A percentile compares a stretch with the other conserved stretches of the same genome.
phyloP scores from a whole-genome alignment of 208 protist genomes.

The Blechomonas ayalai region DNA sequence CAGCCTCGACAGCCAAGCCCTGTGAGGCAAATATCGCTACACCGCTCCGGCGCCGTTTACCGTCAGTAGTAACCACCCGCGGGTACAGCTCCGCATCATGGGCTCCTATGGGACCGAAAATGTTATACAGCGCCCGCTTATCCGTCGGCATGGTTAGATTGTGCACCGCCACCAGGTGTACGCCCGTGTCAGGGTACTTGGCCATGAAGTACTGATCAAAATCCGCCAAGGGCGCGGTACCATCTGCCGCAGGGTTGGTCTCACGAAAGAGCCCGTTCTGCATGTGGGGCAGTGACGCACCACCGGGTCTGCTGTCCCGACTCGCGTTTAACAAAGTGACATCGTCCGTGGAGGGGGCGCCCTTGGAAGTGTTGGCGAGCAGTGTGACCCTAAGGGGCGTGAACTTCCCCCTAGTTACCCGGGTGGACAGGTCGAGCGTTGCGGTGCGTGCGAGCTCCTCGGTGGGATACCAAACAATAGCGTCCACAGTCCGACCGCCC shows the following conservation, averaged over 20 bases:
- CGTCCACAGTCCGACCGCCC: too few relatives aligned
- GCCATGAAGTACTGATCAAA: conserved; percentile 50
- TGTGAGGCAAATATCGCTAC: conserved; percentile 56
- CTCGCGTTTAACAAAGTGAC: conserved; percentile 17
- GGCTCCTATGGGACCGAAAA: conserved; percentile 75
- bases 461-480: conserved; percentile 23
- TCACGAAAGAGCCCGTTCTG: too few relatives aligned
- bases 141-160: conserved; percentile 44
- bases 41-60: conserved; percentile 41
- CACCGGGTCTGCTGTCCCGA: too few relatives aligned
- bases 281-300: too few relatives aligned
- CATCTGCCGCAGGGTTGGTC: too few relatives aligned
- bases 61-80: conserved; percentile 24
- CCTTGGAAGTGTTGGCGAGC: too few relatives aligned
- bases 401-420: too few relatives aligned
- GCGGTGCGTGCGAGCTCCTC: too few relatives aligned
- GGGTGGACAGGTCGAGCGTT: too few relatives aligned
- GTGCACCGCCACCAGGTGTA: conserved; percentile 60
- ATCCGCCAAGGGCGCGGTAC: conserved; percentile 2
- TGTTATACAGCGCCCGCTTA: conserved; percentile 29
- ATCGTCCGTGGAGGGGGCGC: conserved; percentile 9
- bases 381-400: too few relatives aligned
- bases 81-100: conserved; percentile 41
- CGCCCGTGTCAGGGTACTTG: conserved; percentile 20
- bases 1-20: conserved; percentile 51